Conservation (phyloP, 345 rosid species). For the Eucalyptus sp. region DNA sequence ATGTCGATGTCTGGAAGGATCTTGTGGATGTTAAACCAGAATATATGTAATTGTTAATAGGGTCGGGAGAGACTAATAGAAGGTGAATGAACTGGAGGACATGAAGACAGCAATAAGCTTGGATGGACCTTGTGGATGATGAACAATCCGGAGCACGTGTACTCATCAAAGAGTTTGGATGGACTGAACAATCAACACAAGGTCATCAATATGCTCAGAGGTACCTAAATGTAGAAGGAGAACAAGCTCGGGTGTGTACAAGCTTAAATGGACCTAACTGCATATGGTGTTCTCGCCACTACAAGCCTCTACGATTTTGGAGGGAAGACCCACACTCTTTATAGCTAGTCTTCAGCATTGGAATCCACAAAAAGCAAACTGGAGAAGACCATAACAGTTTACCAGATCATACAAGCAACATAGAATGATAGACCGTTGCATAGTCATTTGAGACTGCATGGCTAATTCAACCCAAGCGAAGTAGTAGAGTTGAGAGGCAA, state of each 20-base stretch:
- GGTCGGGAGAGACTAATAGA: neutral
- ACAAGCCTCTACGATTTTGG: neutral
- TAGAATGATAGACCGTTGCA: fast-evolving
- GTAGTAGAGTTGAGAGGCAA: neutral
- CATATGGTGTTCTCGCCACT: neutral
- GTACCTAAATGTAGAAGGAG: neutral
- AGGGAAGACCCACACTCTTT: neutral
- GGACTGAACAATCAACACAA: neutral
- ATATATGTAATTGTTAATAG: neutral
- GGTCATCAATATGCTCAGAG: neutral
- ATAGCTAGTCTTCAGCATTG: neutral
- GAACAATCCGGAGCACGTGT: neutral
- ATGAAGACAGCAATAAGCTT: neutral
- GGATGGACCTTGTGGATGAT: neutral
- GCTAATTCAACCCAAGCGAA: neutral
- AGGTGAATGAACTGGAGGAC: neutral
- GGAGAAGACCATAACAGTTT: neutral
- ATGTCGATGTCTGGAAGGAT: neutral
- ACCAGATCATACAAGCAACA: neutral
- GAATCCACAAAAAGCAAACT: neutral
- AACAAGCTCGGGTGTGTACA: neutral
- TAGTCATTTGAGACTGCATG: neutral
- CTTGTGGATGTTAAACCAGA: neutral
- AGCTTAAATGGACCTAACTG: neutral
- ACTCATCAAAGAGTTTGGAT: neutral